Base-by-base conservation (phyloP, 1,284 basidiomycete species). In the Wolfiporia cocos region DNA sequence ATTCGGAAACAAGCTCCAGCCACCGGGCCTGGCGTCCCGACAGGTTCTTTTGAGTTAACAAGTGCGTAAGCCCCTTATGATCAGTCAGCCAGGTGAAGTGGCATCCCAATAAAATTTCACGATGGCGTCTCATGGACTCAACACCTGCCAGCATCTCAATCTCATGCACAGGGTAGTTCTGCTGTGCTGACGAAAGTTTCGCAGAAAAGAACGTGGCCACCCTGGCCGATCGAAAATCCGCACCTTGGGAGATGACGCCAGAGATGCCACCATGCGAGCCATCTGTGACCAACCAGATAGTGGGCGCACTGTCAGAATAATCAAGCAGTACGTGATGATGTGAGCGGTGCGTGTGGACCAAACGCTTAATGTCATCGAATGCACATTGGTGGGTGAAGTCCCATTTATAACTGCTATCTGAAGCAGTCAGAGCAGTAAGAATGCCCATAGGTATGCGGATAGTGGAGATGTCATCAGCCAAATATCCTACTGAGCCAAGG, bases 181-280 rank as follows among this genome's bases (percentile, higher is more conserved):
- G 53, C 37, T 65, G 57, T 1, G 62, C 56, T 0, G 57, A 37
- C 15, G 49, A 56, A 22, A 63, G 56, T 38, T 65, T 65, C 11
- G 42, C 54, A 2, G 49, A 60, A 43, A 48, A 58, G 42, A 60
- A 58, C 4, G 46, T 48, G 10, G 50, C 44, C 7, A 58, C 38
- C 3, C 44, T 22, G 2, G 56, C 52, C 0, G 36, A 54, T 4
- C 42, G n/a, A 33, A 29, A 33, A 7, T 38, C 39, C 9, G 14
- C 17, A 15, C 49, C 4, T 42, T 34, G 4, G 56, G 57, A 48
- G 56, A 58, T 14, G 45, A 46, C 3, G 57, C 19, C 5, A 21
- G 32, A 21, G 23, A 35, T 49, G 33, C 0, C 58, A 4, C 37
- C 38, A 7, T 20, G 31, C 15, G 40, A 44, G 9, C 29, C 52